Percentiles rank a stretch among this genome's conserved stretches.
Conservation (phyloP, 139 green algal species). For the Volvox reticuliferus region DNA sequence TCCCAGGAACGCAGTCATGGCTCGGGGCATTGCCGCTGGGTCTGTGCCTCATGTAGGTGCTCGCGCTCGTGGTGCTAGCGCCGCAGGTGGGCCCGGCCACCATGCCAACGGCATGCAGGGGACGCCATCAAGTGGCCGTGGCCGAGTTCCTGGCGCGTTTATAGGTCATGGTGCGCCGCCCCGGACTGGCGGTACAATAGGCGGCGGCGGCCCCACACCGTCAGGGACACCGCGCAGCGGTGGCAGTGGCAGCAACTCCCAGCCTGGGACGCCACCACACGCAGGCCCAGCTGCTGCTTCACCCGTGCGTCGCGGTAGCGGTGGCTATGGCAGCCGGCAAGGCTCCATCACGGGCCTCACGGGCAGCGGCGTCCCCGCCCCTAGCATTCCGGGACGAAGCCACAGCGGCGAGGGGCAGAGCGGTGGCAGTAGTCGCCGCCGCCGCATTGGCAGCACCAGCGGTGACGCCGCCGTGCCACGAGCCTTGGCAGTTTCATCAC, state of each 20-base stretch:
- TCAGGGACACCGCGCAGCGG: not conserved
- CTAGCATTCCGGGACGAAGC: not conserved
- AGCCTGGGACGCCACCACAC: conserved; percentile 26
- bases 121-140: not conserved
- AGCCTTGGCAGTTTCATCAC: not conserved
- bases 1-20: not conserved
- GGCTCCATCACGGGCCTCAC: not conserved
- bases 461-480: not conserved
- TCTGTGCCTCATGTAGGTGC: not conserved
- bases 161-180: not conserved
- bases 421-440: not conserved
- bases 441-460: not conserved
- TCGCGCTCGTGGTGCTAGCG: not conserved
- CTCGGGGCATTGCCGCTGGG: not conserved
- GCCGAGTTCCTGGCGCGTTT: conserved; percentile 4
- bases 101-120: not conserved
- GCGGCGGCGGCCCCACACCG: not conserved
- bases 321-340: not conserved
- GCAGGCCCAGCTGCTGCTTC: not conserved
- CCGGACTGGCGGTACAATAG: not conserved
- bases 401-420: not conserved
- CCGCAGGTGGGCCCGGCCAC: not conserved
- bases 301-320: not conserved
- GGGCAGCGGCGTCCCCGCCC: not conserved
- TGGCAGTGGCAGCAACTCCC: not conserved